Base-by-base conservation (phyloP, 306 rosid species). In the Morella rubra region DNA sequence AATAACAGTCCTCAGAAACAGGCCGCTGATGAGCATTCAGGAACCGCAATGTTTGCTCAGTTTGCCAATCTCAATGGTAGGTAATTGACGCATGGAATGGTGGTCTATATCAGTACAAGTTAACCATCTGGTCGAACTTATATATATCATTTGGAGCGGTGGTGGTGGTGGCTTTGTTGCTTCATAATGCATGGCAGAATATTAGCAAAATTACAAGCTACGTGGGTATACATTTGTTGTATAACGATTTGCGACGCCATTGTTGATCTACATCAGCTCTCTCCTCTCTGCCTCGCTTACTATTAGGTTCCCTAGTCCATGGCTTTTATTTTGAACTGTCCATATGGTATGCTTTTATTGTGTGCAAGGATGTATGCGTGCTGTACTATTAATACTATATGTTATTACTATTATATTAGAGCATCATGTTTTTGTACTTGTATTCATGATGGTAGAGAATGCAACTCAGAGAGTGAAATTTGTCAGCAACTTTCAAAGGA, bases 51-150 rank as follows among this genome's bases (percentile, higher is more conserved):
- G 76, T 92, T 92, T 75, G 87, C 92, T 6, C 91, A 90, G 72
- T 92, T 92, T 56, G 46, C 78, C 58, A 83, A 87, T 70, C 96
- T 92, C 54, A 87, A 85, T 68, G 97, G 97, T 41, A 85, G 97
- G 86, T 92, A 60, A 90, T 65, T 62, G 46, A 49, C 8, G 18
- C 74, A 70, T 54, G 51, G 53, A 50, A 15, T 44, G 55, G 6
- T 24, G 19, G 71, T 24, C 54, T 61, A 71, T 72, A 80, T 19
- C 32, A 24, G 46, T 72, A 40, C 47, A 54, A 74, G 70, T 56
- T 75, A 67, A 66, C 51, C 54, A 61, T 76, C 44, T 65, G 32
- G 60, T 52, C 58, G 73, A 65, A 61, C 72, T 61, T 52, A 47
- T 42, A 19, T 41, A n/a, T 46, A 37, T 10, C 72, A 46, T 68